Percentiles rank a stretch among this genome's conserved stretches.
These are phyloP conservation scores for Exidia glandulosa DNA, from an alignment of 768 basidiomycete genomes.

Conservation along the genomic window DNA sequence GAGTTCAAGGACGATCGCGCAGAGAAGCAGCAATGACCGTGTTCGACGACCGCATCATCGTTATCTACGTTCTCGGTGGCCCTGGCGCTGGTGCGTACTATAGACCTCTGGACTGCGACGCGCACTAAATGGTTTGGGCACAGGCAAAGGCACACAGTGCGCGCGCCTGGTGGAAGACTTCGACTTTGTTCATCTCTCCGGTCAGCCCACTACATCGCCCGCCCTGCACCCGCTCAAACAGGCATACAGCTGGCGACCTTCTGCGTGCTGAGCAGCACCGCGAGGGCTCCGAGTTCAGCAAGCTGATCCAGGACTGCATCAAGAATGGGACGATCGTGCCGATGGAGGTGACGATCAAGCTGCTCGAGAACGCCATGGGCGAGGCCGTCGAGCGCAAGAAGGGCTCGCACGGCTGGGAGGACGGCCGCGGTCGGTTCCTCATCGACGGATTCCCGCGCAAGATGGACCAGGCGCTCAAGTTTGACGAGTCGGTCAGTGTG, in stretches of 20 bases:
- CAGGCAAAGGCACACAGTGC: conserved; percentile 97
- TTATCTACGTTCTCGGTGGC: conserved; percentile 92
- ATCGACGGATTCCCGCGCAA: conserved; percentile 97
- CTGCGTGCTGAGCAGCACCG: conserved; percentile 89
- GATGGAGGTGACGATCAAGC: conserved; percentile 91
- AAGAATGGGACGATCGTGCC: conserved; percentile 90
- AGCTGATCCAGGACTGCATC: conserved; percentile 80
- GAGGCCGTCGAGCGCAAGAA: conserved; percentile 36
- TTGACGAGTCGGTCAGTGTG: conserved; percentile 71
- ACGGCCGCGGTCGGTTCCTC: conserved; percentile 75
- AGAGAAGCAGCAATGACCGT: conserved; percentile 16
- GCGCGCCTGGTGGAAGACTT: conserved; percentile 72
- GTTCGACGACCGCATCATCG: conserved; percentile 65
- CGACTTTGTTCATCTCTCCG: conserved; percentile 86
- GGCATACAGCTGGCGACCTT: conserved; percentile 78
- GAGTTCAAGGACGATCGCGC: conserved; percentile 32
- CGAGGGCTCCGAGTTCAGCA: conserved; percentile 70
- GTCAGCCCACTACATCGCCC: conserved; percentile 30
- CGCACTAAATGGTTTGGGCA: background rate
- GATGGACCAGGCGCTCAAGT: conserved; percentile 94
- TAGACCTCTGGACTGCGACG: background rate
- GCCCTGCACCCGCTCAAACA: conserved; percentile 1
- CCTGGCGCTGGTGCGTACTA: conserved; percentile 76
- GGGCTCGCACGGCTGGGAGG: conserved; percentile 46
- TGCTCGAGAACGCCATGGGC: conserved; percentile 86